Conservation (phyloP, 73 alveolate species). For the Paramecium tetraurelia region DNA sequence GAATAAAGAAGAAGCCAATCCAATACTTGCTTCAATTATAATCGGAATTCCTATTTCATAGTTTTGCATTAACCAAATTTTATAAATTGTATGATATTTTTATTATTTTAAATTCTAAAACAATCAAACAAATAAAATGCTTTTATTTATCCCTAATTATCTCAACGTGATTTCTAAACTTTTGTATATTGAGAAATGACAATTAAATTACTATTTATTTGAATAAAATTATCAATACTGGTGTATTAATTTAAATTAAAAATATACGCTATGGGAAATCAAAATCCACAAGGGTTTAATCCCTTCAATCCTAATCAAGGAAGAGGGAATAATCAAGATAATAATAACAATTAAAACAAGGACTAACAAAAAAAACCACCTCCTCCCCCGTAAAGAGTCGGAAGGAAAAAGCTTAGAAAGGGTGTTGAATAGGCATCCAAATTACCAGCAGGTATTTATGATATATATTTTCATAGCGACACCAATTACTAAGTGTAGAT, state of each 20-base stretch:
- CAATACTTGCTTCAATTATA: neutral
- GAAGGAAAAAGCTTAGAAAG: constrained; percentile 79
- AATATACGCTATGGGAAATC: constrained; percentile 18
- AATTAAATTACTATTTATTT: neutral
- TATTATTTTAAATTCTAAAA: neutral
- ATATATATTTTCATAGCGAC: constrained; percentile 64
- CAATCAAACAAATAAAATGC: neutral
- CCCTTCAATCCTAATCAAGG: neutral
- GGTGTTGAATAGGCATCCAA: constrained; percentile 73
- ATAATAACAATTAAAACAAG: neutral
- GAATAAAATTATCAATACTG: neutral
- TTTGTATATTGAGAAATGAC: neutral
- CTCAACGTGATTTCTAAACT: neutral
- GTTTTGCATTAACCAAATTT: neutral
- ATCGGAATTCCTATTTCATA: neutral
- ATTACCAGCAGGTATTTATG: constrained; percentile 69
- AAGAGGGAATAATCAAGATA: neutral
- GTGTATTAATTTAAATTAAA: constrained; percentile 45
- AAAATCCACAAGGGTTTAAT: neutral
- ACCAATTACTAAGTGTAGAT: constrained; percentile 91
- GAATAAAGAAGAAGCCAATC: neutral
- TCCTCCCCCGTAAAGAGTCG: constrained; percentile 79
- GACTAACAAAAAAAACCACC: constrained; percentile 18
- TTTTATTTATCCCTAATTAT: neutral
- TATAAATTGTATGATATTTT: neutral